phyloP scores from a whole-genome alignment of 2,329 filamentous ascomycete species.

The Curvularia lunata region DNA sequence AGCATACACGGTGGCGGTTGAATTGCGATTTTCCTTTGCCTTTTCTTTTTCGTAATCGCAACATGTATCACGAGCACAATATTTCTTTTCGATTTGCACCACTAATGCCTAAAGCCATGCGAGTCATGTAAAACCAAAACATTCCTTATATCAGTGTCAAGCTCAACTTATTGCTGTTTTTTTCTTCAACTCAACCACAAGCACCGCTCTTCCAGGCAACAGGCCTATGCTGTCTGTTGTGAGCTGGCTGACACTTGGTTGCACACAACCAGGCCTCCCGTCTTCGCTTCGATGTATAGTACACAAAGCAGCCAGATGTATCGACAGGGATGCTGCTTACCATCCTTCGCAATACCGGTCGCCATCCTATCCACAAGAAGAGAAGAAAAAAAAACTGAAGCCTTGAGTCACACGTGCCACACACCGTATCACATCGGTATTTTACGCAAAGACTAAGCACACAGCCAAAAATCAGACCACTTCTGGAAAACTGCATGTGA shows the following conservation, averaged over 20 bases:
- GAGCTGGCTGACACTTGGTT: background rate
- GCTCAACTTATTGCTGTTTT: background rate
- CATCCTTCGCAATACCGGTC: background rate
- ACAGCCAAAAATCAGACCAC: background rate
- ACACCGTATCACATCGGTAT: background rate
- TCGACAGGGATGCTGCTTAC: background rate
- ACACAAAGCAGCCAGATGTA: background rate
- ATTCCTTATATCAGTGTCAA: background rate
- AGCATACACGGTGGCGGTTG: background rate
- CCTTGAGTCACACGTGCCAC: background rate
- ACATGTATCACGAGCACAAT: background rate
- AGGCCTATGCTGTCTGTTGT: background rate
- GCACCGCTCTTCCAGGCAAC: background rate
- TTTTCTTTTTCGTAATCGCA: background rate
- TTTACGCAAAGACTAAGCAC: background rate
- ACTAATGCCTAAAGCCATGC: slow-evolving; percentile 1
- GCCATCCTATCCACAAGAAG: background rate
- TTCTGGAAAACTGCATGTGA: background rate
- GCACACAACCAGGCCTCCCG: background rate
- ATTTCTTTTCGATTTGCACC: background rate
- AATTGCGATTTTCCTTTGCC: background rate
- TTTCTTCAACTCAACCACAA: background rate
- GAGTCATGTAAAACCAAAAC: background rate
- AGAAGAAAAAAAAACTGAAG: background rate
- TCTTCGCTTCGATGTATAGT: background rate